Evolutionary conservation across 441 rosid species (phyloP).

Genomic region (Erodium texanum): DNA sequence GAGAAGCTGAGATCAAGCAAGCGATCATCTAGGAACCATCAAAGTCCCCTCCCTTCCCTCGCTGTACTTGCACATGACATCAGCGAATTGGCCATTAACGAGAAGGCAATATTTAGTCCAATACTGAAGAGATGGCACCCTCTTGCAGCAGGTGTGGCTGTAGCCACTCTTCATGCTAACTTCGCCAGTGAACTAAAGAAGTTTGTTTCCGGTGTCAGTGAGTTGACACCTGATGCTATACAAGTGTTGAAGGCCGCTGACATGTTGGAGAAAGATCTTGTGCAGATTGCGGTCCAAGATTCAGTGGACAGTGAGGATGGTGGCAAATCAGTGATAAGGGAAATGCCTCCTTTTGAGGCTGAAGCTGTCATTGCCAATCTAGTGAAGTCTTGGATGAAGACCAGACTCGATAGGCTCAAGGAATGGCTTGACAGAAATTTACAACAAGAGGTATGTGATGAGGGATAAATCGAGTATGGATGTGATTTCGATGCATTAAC

Average conservation of each 20-base stretch:
- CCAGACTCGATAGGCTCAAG: slow-evolving; percentile 51
- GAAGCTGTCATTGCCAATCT: slow-evolving; percentile 47
- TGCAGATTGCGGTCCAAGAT: slow-evolving; percentile 67
- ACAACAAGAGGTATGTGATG: slow-evolving; percentile 46
- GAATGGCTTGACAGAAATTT: slow-evolving; percentile 64
- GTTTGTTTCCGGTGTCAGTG: slow-evolving; percentile 41
- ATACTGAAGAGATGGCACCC: slow-evolving; percentile 65
- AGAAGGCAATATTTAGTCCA: slow-evolving; percentile 60
- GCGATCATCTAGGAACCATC: slow-evolving; percentile 27
- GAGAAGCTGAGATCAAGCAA: slow-evolving; percentile 39
- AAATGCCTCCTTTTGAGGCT: slow-evolving; percentile 73
- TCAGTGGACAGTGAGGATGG: slow-evolving; percentile 76
- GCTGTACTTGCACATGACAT: slow-evolving; percentile 56
- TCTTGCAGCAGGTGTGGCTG: slow-evolving; percentile 66
- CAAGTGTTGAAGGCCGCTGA: slow-evolving; percentile 61
- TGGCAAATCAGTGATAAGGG: slow-evolving; percentile 61
- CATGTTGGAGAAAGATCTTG: slow-evolving; percentile 67
- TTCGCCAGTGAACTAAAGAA: slow-evolving; percentile 47
- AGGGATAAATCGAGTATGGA: background rate
- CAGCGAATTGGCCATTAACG: slow-evolving; percentile 47
- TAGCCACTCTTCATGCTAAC: slow-evolving; percentile 69
- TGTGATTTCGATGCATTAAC: no score
- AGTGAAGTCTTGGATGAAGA: slow-evolving; percentile 55
- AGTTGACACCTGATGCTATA: slow-evolving; percentile 57
- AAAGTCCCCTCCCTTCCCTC: slow-evolving; percentile 28